Percentiles rank a stretch among this genome's conserved stretches.
Conservation (phyloP, 306 rosid species). For the Arachis stenosperma region DNA sequence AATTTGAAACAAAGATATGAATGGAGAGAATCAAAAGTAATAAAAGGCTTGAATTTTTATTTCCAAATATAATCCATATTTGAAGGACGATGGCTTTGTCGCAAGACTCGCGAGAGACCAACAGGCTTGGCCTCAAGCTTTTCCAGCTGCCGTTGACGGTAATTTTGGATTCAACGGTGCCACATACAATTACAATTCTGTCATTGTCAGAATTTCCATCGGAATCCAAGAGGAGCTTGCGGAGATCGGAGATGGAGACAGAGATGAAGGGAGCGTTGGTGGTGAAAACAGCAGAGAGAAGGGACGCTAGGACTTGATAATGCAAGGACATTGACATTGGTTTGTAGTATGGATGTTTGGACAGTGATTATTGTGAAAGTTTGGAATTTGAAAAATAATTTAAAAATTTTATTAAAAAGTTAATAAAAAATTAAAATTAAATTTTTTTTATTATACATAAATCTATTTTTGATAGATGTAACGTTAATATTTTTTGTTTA, state of each 20-base stretch:
- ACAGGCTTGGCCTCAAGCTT: conserved; percentile 44
- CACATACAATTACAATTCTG: conserved; percentile 64
- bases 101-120: conserved; percentile 68
- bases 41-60: too few relatives aligned
- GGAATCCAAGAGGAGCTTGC: conserved; percentile 49
- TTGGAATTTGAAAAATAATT: too few relatives aligned
- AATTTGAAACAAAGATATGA: too few relatives aligned
- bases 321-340: conserved; percentile 61
- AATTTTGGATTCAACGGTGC: conserved; percentile 71
- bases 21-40: too few relatives aligned
- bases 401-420: too few relatives aligned
- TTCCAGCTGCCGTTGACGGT: conserved; percentile 63
- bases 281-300: conserved; percentile 67
- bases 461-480: too few relatives aligned
- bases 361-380: too few relatives aligned
- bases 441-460: too few relatives aligned
- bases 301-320: conserved; percentile 70
- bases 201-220: conserved; percentile 27
- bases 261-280: conserved; percentile 55
- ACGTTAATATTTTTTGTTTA: too few relatives aligned
- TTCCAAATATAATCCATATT: conserved; percentile 13
- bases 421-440: too few relatives aligned
- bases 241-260: conserved; percentile 75
- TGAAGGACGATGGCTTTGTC: conserved; percentile 73
- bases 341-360: not conserved